Base-by-base conservation (phyloP, 345 rosid genomes). In the Dipteronia dyeriana region DNA sequence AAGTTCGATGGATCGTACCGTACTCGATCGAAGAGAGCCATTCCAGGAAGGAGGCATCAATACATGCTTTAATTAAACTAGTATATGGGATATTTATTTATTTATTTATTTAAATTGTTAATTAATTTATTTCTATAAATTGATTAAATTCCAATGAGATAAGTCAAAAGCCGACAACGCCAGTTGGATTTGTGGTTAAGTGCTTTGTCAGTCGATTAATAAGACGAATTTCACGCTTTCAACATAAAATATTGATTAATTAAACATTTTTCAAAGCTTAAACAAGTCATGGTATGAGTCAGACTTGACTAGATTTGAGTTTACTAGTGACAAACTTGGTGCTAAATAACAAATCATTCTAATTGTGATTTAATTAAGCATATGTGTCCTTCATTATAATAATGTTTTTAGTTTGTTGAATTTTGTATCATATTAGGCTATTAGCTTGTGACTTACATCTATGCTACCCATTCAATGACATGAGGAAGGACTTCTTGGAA, bases 121-220 rank as follows among this genome's bases (percentile, higher is more conserved):
- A 14, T 60, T 59, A 20, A 34, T 73, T 73, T 1, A 20, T 41
- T 73, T 10, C 57, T 22, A 9, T 54, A 19, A 13, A n/a, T n/a
- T n/a, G n/a, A n/a, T n/a, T n/a, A n/a, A n/a, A 53, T 34, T 56
- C 2, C 12, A 31, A n/a, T 34, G 38, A 75, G 78, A 75, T 38
- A 38, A 80, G 56, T 71, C 26, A 43, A 63, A 51, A 54, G 34
- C 70, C 73, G 80, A 76, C 83, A 80, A 80, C 9, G 84, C 84
- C 84, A 81, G 84, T 77, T 74, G 81, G 79, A 74, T 74, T 62
- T 12, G 63, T 59, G 63, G 20, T 59, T 4, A 59, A 63, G 23
- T 60, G 69, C 76, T 76, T 75, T 70, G 71, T 53, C 78, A 68
- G 75, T 77, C 66, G 10, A 73, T 49, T 47, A 68, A 54, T 66